Percentiles rank a stretch among this genome's conserved stretches.
These are phyloP conservation scores for Ilyonectria sp. DNA, from an alignment of 2,329 filamentous ascomycete genomes.

Conservation along the genomic window DNA sequence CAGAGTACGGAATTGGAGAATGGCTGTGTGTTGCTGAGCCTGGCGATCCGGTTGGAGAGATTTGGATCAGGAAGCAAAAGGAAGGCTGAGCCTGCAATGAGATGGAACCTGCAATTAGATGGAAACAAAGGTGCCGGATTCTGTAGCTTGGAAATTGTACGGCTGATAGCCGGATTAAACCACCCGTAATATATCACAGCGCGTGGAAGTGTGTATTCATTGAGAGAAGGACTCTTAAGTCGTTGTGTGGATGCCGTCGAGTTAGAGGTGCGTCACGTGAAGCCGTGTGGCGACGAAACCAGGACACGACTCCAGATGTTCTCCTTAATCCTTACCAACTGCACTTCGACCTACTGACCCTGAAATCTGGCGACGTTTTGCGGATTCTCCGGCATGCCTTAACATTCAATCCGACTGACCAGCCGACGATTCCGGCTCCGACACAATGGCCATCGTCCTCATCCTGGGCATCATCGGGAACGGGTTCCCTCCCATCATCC, in stretches of 20 bases:
- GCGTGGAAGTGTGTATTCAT: background rate
- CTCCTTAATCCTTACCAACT: background rate
- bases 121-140: background rate
- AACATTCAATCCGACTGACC: slow-evolving; percentile 2
- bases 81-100: slow-evolving; percentile 13
- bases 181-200: background rate
- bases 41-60: slow-evolving; percentile 79
- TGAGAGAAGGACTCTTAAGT: background rate
- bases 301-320: slow-evolving; percentile 22
- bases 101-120: background rate
- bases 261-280: slow-evolving; percentile 22
- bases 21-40: slow-evolving; percentile 78
- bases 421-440: slow-evolving; percentile 17
- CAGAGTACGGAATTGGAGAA: slow-evolving; percentile 76
- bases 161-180: no score
- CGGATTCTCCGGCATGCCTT: slow-evolving; percentile 36
- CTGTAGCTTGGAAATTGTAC: background rate
- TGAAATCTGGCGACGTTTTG: slow-evolving; percentile 13
- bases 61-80: slow-evolving; percentile 67
- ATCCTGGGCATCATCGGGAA: slow-evolving; percentile 62
- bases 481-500: slow-evolving; percentile 66
- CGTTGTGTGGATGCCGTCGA: background rate
- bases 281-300: slow-evolving; percentile 27
- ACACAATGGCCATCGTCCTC: slow-evolving; percentile 68
- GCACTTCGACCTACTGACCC: background rate